Conservation (phyloP, 805 yeast species). For the Pichia exigua region DNA sequence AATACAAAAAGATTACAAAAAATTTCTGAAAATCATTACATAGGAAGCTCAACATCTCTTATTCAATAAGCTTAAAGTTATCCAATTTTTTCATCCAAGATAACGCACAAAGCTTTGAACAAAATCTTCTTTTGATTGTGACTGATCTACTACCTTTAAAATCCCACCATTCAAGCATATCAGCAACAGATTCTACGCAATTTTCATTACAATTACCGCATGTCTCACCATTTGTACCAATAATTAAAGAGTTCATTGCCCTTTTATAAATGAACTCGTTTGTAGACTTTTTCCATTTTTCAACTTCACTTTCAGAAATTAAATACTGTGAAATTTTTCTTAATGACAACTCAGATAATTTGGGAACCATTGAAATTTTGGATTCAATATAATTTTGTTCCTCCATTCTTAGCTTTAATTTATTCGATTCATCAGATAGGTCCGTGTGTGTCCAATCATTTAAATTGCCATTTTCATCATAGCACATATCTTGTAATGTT, state of each 20-base stretch:
- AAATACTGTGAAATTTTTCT: constrained; percentile 42
- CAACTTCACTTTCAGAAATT: constrained; percentile 47
- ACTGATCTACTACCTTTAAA: constrained; percentile 39
- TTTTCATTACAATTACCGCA: constrained; percentile 44
- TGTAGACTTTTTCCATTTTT: constrained; percentile 43
- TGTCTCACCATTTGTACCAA: constrained; percentile 41
- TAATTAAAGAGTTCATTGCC: constrained; percentile 45
- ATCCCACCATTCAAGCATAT: constrained; percentile 63
- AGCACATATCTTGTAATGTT: constrained; percentile 26
- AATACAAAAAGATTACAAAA: not conserved
- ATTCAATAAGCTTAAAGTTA: not conserved
- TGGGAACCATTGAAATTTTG: constrained; percentile 31
- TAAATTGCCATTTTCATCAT: constrained; percentile 9
- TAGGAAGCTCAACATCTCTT: not conserved
- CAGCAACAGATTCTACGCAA: constrained; percentile 51
- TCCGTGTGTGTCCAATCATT: constrained; percentile 5
- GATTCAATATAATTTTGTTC: constrained; percentile 11
- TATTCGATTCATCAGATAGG: not conserved
- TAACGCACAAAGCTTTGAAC: constrained; percentile 42
- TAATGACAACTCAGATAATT: constrained; percentile 40
- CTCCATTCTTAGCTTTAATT: not conserved
- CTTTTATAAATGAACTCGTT: constrained; percentile 38
- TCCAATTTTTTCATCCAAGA: constrained; percentile 23
- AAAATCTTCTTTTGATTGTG: constrained; percentile 49
- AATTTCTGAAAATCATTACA: not conserved